phyloP scores from a whole-genome alignment of 192 early-diverging fungal species.

The Coemansia sp. region DNA sequence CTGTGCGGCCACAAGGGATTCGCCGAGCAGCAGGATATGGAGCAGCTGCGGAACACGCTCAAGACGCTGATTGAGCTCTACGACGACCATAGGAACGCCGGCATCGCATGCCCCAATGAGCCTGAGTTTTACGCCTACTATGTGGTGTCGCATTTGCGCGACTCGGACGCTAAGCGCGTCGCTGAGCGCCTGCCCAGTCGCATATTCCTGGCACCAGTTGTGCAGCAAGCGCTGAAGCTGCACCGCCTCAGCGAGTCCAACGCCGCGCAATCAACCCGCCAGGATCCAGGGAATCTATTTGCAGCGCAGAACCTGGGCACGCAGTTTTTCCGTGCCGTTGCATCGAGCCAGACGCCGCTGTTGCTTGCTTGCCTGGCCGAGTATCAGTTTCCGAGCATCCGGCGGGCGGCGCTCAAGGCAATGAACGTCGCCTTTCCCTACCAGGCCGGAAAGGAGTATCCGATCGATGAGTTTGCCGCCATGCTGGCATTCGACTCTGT shows the following conservation, averaged over 20 bases:
- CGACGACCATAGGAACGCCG: slow-evolving; percentile 66
- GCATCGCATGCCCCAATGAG: slow-evolving; percentile 70
- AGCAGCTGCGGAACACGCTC: slow-evolving; percentile 88
- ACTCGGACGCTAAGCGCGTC: slow-evolving; percentile 71
- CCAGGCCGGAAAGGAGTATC: slow-evolving; percentile 52
- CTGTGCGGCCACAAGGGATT: slow-evolving; percentile 72
- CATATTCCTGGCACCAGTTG: slow-evolving; percentile 62
- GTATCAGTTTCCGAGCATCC: slow-evolving; percentile 72
- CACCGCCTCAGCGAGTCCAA: slow-evolving; percentile 62
- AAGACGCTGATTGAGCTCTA: slow-evolving; percentile 88
- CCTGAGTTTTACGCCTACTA: slow-evolving; percentile 92
- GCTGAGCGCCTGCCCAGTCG: slow-evolving; percentile 61
- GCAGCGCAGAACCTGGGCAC: slow-evolving; percentile 66
- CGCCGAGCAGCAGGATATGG: slow-evolving; percentile 81
- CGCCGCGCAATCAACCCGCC: slow-evolving; percentile 48
- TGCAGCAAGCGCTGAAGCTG: slow-evolving; percentile 74
- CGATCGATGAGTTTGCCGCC: slow-evolving; percentile 54
- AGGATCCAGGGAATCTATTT: slow-evolving; percentile 57
- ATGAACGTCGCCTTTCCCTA: slow-evolving; percentile 69
- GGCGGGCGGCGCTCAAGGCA: slow-evolving; percentile 71
- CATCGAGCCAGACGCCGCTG: slow-evolving; percentile 62
- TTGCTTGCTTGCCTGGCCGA: slow-evolving; percentile 82
- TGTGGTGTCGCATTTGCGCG: slow-evolving; percentile 72
- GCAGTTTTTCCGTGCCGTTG: slow-evolving; percentile 75
- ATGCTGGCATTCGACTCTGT: slow-evolving; percentile 65